phyloP scores from a whole-genome alignment of 139 green algal species.

The Chlamydomonas urium region DNA sequence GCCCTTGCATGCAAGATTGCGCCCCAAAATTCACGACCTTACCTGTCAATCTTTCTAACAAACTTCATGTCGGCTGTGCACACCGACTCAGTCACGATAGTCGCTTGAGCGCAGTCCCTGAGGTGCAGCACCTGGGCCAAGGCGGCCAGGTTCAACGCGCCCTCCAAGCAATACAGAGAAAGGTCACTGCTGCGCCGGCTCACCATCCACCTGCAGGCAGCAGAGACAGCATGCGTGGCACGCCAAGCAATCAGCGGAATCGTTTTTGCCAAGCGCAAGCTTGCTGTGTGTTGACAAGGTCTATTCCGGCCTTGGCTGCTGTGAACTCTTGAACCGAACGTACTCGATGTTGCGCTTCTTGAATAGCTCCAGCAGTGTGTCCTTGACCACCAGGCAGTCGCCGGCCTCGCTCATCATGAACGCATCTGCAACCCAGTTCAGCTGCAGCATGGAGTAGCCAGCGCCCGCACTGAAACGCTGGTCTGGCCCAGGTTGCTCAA shows the following conservation, averaged over 20 bases:
- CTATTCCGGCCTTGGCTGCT: no score
- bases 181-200: slow-evolving; percentile 28
- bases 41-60: slow-evolving; percentile 8
- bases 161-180: slow-evolving; percentile 16
- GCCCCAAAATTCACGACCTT: no score
- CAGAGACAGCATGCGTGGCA: neutral
- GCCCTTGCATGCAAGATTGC: no score
- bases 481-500: no score
- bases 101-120: slow-evolving; percentile 20
- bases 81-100: slow-evolving; percentile 19
- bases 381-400: slow-evolving; percentile 11
- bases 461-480: slow-evolving; percentile 6
- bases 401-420: slow-evolving; percentile 25
- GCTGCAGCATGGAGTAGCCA: slow-evolving; percentile 18
- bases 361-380: slow-evolving; percentile 30
- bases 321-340: no score
- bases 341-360: no score
- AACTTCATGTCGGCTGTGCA: neutral
- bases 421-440: slow-evolving; percentile 34
- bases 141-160: slow-evolving; percentile 18
- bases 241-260: no score
- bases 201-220: slow-evolving; percentile 27
- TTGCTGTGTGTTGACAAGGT: no score
- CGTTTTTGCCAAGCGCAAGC: no score
- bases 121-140: slow-evolving; percentile 23